Percentiles rank a stretch among this genome's conserved stretches.
These are phyloP conservation scores for Nakataea oryzae DNA, from an alignment of 2,329 filamentous ascomycete species.

Conservation along the genomic window DNA sequence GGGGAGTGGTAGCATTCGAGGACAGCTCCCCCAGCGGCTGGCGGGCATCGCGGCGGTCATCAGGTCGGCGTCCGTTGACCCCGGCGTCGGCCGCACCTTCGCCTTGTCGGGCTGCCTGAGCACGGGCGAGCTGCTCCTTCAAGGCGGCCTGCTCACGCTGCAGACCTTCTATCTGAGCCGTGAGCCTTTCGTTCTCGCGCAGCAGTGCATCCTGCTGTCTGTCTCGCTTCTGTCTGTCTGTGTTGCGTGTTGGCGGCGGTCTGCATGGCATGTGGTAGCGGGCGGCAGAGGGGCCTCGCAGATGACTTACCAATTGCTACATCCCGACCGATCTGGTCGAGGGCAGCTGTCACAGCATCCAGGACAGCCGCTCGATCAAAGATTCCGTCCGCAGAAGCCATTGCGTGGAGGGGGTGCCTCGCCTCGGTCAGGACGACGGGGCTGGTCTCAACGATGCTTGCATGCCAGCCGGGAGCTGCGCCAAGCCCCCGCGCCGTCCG, in stretches of 20 bases:
- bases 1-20: background rate
- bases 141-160: constrained; percentile 32
- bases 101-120: background rate
- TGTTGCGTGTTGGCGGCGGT: background rate
- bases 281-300: no score
- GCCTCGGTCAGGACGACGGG: background rate
- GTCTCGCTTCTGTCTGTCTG: constrained; percentile 9
- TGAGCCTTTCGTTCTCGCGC: constrained; percentile 24
- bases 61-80: background rate
- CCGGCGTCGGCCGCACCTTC: background rate
- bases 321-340: constrained; percentile 27
- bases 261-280: background rate
- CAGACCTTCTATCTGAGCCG: constrained; percentile 21
- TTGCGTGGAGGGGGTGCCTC: background rate
- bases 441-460: background rate
- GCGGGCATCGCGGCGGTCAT: background rate
- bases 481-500: no score
- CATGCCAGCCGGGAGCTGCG: background rate
- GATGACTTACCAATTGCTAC: constrained; percentile 9
- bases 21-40: background rate
- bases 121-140: constrained; percentile 20
- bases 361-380: constrained; percentile 23
- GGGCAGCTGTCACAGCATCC: constrained; percentile 26
- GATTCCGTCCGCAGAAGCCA: background rate
- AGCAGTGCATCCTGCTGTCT: constrained; percentile 14